Evolutionary conservation across 1,284 basidiomycete genomes (phyloP).

Genomic region (Austroboletus olivaceoglutinosus): DNA sequence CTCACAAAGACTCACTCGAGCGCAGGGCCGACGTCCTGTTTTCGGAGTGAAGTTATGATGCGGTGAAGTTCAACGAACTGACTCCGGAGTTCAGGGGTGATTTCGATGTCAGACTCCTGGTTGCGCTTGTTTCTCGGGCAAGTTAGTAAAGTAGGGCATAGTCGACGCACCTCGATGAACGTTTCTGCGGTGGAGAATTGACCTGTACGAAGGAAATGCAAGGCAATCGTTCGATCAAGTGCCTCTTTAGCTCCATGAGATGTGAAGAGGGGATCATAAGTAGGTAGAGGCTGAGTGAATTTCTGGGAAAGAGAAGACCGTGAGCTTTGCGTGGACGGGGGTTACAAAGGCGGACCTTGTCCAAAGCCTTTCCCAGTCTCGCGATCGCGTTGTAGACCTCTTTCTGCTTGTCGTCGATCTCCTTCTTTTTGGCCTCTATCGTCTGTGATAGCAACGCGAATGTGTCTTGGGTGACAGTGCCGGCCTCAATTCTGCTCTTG

Average conservation of each 20-base stretch:
- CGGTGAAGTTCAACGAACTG: conserved; percentile 72
- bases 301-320: conserved; percentile 45
- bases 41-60: conserved; percentile 68
- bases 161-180: conserved; percentile 60
- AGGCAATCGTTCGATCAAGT: conserved; percentile 70
- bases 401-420: conserved; percentile 84
- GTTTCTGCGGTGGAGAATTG: conserved; percentile 72
- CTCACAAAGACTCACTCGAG: conserved; percentile 53
- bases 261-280: conserved; percentile 68
- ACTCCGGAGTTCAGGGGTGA: conserved; percentile 53
- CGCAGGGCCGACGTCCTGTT: conserved; percentile 69
- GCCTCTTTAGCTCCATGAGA: conserved; percentile 57
- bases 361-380: conserved; percentile 78
- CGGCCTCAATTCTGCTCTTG: conserved; percentile 53
- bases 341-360: conserved; percentile 63
- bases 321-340: neutral
- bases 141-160: neutral
- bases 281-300: conserved; percentile 65
- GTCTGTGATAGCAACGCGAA: conserved; percentile 55
- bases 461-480: conserved; percentile 53
- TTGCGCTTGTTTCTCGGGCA: conserved; percentile 1
- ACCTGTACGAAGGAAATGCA: conserved; percentile 78
- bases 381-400: conserved; percentile 78
- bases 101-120: conserved; percentile 70
- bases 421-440: conserved; percentile 74